These are phyloP conservation scores for Saturnispora galanensis DNA, from an alignment of 805 yeast genomes.

Conservation along the genomic window DNA sequence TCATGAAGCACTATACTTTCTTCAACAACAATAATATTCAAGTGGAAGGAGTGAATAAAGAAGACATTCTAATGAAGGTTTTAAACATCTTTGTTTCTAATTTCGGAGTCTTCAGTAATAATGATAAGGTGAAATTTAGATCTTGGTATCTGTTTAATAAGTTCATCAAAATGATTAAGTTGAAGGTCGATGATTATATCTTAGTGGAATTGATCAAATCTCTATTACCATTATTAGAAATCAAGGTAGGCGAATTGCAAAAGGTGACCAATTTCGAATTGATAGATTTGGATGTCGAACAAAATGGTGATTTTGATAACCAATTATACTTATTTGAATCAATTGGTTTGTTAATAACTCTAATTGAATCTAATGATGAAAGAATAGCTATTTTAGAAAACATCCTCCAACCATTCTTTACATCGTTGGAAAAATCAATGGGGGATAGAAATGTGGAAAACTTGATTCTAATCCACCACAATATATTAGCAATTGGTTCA, in stretches of 20 bases:
- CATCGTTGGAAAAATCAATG: slow-evolving; percentile 59
- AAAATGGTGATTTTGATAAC: slow-evolving; percentile 55
- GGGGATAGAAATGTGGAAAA: slow-evolving; percentile 31
- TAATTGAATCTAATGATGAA: slow-evolving; percentile 34
- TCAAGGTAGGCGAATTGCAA: slow-evolving; percentile 34
- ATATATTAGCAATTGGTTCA: slow-evolving; percentile 81
- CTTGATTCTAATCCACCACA: slow-evolving; percentile 74
- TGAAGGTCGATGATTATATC: slow-evolving; percentile 40
- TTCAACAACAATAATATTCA: slow-evolving; percentile 36
- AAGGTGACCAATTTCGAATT: slow-evolving; percentile 17
- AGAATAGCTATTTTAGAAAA: slow-evolving; percentile 46
- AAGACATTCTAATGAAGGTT: slow-evolving; percentile 48
- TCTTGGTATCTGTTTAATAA: slow-evolving; percentile 87
- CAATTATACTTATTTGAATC: slow-evolving; percentile 83
- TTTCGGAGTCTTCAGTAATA: slow-evolving; percentile 69
- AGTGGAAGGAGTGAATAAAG: slow-evolving; percentile 32
- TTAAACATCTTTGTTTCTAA: slow-evolving; percentile 72
- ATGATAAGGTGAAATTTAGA: slow-evolving; percentile 67
- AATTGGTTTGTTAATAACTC: slow-evolving; percentile 63
- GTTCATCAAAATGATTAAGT: slow-evolving; percentile 69
- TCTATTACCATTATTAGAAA: slow-evolving; percentile 54
- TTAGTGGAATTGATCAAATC: slow-evolving; percentile 50
- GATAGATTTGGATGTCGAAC: slow-evolving; percentile 36
- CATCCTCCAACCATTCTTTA: slow-evolving; percentile 66
- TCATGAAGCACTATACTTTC: slow-evolving; percentile 67